phyloP scores from a whole-genome alignment of 768 basidiomycete genomes.

The Suillus luteus region DNA sequence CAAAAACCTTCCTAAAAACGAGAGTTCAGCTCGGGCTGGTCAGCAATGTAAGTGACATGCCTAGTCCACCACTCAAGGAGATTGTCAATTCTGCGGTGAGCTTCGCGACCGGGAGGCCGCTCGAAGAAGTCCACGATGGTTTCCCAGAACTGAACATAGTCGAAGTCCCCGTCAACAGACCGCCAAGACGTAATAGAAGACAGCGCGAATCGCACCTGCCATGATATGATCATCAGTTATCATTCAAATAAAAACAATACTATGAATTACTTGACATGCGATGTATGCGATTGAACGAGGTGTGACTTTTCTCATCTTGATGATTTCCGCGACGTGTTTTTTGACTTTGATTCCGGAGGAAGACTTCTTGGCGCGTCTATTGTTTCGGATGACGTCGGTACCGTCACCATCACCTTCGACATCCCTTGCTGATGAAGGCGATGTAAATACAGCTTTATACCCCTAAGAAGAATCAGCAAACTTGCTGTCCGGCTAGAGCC shows the following conservation, averaged over 20 bases:
- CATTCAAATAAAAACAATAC: no score
- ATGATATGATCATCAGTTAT: no score
- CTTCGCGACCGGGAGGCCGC: not conserved
- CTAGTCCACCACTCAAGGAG: no score
- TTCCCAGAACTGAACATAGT: not conserved
- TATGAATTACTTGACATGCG: not conserved
- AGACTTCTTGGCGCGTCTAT: not conserved
- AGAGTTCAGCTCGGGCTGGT: no score
- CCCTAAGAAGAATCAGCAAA: no score
- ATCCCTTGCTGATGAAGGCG: constrained; percentile 17
- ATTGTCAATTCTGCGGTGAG: not conserved
- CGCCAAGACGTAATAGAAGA: not conserved
- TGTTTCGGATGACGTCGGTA: not conserved
- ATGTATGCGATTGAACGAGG: not conserved
- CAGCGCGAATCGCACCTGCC: not conserved
- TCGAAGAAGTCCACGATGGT: not conserved
- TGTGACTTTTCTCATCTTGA: not conserved
- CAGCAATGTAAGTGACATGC: no score
- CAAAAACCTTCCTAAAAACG: not conserved
- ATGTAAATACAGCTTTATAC: constrained; percentile 17
- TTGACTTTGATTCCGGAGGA: not conserved
- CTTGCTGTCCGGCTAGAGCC: no score
- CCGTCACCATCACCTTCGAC: not conserved
- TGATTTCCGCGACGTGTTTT: not conserved
- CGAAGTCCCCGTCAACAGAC: not conserved